Conservation (phyloP, 2,329 filamentous ascomycete genomes). For the Claviceps paspali region DNA sequence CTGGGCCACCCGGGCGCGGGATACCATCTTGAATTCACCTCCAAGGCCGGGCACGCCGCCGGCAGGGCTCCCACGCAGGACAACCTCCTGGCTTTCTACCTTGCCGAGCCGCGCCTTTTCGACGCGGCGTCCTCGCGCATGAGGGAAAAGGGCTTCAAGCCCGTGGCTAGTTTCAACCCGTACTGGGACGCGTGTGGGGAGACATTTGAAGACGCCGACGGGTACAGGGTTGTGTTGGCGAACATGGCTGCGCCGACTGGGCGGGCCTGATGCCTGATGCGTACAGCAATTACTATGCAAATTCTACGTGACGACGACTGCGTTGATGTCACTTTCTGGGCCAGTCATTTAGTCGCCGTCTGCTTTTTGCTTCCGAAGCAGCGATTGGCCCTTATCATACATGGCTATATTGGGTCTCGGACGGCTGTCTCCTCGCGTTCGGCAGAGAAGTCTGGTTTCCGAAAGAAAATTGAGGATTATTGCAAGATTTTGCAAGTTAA, state of each 20-base stretch:
- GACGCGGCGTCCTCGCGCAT: conserved; percentile 18
- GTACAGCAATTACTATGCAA: too few species aligned
- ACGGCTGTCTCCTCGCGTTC: conserved; percentile 13
- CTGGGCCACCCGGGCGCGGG: conserved; percentile 19
- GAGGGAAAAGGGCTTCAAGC: conserved; percentile 17
- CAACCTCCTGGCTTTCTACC: conserved; percentile 29
- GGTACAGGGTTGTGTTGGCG: conserved; percentile 27
- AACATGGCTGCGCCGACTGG: conserved; percentile 10
- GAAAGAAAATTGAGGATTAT: conserved; percentile 20
- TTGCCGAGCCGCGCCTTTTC: conserved; percentile 17
- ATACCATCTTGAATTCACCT: conserved; percentile 30
- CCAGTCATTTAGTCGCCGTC: too few species aligned
- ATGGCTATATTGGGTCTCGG: conserved; percentile 15
- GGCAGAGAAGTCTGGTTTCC: conserved; percentile 17
- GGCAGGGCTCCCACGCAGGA: conserved; percentile 25
- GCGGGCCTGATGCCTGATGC: neutral
- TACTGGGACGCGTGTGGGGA: conserved; percentile 29
- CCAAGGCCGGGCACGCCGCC: conserved; percentile 17
- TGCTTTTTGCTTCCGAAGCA: neutral
- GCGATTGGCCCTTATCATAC: conserved; percentile 18
- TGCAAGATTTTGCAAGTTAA: conserved; percentile 18
- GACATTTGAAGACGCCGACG: conserved; percentile 30
- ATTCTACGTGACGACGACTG: neutral
- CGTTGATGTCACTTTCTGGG: too few species aligned
- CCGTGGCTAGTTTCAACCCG: conserved; percentile 25